Evolutionary conservation across 2,329 filamentous ascomycete genomes (phyloP).

Genomic region (Clarireedia homoeocarpa): DNA sequence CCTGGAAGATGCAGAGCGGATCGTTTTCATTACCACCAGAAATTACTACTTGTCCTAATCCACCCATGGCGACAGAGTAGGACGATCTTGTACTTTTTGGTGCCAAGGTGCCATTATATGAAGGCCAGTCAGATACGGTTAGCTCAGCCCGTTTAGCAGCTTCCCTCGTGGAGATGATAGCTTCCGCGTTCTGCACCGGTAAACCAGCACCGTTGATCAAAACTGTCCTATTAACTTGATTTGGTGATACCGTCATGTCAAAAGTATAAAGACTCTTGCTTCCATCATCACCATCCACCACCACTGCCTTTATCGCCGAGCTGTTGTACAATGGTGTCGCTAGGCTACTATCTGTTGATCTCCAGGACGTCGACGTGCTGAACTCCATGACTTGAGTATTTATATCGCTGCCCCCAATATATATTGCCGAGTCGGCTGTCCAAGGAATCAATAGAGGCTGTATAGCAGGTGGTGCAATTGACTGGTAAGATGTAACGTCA

Average conservation of each 20-base stretch:
- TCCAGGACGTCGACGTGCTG: conserved; percentile 55
- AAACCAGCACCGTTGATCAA: conserved; percentile 54
- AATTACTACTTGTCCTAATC: conserved; percentile 62
- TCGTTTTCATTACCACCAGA: conserved; percentile 60
- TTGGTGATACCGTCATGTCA: conserved; percentile 66
- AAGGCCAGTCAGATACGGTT: conserved; percentile 60
- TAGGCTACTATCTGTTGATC: conserved; percentile 56
- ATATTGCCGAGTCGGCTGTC: conserved; percentile 60
- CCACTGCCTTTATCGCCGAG: conserved; percentile 49
- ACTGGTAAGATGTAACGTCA: conserved; percentile 48
- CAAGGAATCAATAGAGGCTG: conserved; percentile 68
- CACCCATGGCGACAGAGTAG: conserved; percentile 62
- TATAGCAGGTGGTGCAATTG: conserved; percentile 52
- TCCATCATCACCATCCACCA: conserved; percentile 66
- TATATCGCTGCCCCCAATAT: conserved; percentile 63
- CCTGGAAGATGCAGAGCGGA: conserved; percentile 70
- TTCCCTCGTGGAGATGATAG: conserved; percentile 28
- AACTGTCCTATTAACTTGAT: conserved; percentile 62
- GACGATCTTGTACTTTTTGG: conserved; percentile 56
- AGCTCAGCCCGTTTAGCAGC: conserved; percentile 29
- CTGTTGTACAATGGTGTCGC: conserved; percentile 51
- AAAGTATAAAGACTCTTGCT: conserved; percentile 76
- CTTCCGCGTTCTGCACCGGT: conserved; percentile 39
- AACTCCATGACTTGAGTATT: conserved; percentile 71
- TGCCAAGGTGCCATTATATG: conserved; percentile 69